phyloP scores from a whole-genome alignment of 768 basidiomycete genomes.

The Suillus americanus region DNA sequence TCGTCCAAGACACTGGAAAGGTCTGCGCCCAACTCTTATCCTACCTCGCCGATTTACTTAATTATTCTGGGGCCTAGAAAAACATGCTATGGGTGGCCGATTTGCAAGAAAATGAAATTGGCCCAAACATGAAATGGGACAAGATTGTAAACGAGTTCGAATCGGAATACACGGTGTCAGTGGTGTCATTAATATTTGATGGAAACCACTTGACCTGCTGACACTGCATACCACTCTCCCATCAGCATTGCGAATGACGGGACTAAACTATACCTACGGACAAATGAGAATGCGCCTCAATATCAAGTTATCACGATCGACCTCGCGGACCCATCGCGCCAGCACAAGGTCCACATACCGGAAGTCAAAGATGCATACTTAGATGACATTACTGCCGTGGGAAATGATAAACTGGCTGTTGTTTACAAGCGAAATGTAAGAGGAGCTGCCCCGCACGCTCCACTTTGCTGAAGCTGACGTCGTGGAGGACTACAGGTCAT shows the following conservation, averaged over 20 bases:
- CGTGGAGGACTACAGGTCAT: constrained; percentile 50
- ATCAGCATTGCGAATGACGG: constrained; percentile 65
- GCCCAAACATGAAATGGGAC: constrained; percentile 66
- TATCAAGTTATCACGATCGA: constrained; percentile 68
- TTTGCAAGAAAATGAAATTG: constrained; percentile 57
- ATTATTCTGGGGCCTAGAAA: constrained; percentile 45
- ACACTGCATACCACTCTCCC: not conserved
- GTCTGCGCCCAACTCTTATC: constrained; percentile 35
- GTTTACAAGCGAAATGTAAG: constrained; percentile 74
- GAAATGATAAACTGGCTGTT: constrained; percentile 55
- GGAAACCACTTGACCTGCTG: not conserved
- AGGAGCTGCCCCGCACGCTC: not conserved
- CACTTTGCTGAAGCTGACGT: not conserved
- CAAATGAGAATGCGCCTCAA: constrained; percentile 65
- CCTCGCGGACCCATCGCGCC: constrained; percentile 46
- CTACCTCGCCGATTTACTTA: not conserved
- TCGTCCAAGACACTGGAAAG: constrained; percentile 60
- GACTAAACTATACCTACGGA: constrained; percentile 59
- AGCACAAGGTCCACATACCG: constrained; percentile 61
- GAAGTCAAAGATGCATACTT: constrained; percentile 67
- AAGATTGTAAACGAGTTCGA: constrained; percentile 72
- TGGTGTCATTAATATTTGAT: constrained; percentile 8
- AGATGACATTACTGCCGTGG: constrained; percentile 46
- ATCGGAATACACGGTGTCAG: constrained; percentile 64
- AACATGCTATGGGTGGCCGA: constrained; percentile 75